Conservation (phyloP, 2,329 filamentous ascomycete genomes). For the Dactylellina drechsleri region DNA sequence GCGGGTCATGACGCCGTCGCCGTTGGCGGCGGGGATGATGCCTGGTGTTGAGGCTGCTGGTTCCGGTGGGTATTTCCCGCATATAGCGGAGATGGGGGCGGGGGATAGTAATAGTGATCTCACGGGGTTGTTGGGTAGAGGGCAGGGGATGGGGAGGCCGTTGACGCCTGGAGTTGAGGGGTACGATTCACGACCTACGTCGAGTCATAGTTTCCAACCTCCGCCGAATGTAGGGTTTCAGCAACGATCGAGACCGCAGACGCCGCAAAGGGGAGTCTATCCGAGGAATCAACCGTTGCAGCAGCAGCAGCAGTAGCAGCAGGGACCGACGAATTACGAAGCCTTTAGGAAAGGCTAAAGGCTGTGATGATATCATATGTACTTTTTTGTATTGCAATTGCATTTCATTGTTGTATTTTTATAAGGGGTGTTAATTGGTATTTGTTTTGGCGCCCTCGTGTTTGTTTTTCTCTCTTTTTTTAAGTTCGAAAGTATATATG, state of each 20-base stretch:
- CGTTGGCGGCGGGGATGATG: conserved; percentile 8
- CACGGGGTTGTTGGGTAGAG: conserved; percentile 16
- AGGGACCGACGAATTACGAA: conserved; percentile 53
- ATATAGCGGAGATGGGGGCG: conserved; percentile 4
- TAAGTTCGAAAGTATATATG: not conserved
- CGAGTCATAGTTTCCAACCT: conserved; percentile 9
- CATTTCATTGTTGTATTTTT: too few relatives aligned
- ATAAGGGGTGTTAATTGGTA: too few relatives aligned
- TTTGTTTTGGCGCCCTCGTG: too few relatives aligned
- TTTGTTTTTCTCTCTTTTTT: not conserved
- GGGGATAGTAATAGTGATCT: conserved; percentile 44
- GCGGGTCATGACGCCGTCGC: conserved; percentile 10
- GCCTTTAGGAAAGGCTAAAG: conserved; percentile 50
- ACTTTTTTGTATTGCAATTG: too few relatives aligned
- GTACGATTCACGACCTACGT: conserved; percentile 22
- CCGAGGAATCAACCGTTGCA: not conserved
- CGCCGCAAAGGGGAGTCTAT: not conserved
- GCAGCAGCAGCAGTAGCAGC: conserved; percentile 57
- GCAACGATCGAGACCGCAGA: not conserved
- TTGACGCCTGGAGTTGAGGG: conserved; percentile 8
- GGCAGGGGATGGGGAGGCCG: conserved; percentile 23
- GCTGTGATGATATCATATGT: too few relatives aligned
- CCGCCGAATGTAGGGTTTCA: not conserved
- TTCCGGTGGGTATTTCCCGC: conserved; percentile 11
- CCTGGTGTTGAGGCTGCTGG: not conserved